A percentile compares a stretch with the other conserved stretches of the same genome.
These are phyloP conservation scores for Kodamaea sagamina DNA, from an alignment of 805 yeast species.

Conservation along the genomic window DNA sequence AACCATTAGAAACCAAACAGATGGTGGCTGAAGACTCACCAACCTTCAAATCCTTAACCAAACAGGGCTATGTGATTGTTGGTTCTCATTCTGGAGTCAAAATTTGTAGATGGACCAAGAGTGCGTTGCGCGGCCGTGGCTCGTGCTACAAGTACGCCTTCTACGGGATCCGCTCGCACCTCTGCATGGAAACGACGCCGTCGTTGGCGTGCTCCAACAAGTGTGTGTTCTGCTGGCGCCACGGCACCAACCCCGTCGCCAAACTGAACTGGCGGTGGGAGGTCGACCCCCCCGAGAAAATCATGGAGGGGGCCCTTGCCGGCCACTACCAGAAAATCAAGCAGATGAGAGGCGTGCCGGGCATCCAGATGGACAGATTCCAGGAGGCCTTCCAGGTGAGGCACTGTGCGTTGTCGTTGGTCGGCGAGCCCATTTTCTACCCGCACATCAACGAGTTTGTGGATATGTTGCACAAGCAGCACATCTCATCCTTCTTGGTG, in stretches of 20 bases:
- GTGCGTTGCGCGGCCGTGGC: slow-evolving; percentile 91
- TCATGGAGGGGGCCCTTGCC: slow-evolving; percentile 78
- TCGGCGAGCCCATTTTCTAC: slow-evolving; percentile 93
- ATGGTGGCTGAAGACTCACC: slow-evolving; percentile 93
- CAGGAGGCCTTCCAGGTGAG: slow-evolving; percentile 86
- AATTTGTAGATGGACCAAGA: slow-evolving; percentile 94
- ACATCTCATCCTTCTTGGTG: slow-evolving; percentile 83
- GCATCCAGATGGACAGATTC: slow-evolving; percentile 85
- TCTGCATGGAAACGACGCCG: slow-evolving; percentile 96
- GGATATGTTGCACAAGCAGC: slow-evolving; percentile 73
- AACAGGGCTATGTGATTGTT: slow-evolving; percentile 90
- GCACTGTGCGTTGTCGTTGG: slow-evolving; percentile 90
- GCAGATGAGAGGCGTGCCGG: slow-evolving; percentile 95
- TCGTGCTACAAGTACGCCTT: slow-evolving; percentile 92
- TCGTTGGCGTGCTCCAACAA: slow-evolving; percentile 91
- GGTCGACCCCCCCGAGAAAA: slow-evolving; percentile 83
- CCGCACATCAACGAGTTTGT: slow-evolving; percentile 88
- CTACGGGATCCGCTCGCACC: slow-evolving; percentile 85
- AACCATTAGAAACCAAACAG: slow-evolving; percentile 48
- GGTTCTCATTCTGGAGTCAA: slow-evolving; percentile 96
- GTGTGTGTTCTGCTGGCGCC: slow-evolving; percentile 97
- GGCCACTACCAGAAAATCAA: slow-evolving; percentile 92
- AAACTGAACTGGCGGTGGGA: slow-evolving; percentile 94
- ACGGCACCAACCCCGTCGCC: slow-evolving; percentile 95
- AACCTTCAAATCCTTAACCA: slow-evolving; percentile 81